phyloP scores from a whole-genome alignment of 306 rosid species.

The Morella rubra region DNA sequence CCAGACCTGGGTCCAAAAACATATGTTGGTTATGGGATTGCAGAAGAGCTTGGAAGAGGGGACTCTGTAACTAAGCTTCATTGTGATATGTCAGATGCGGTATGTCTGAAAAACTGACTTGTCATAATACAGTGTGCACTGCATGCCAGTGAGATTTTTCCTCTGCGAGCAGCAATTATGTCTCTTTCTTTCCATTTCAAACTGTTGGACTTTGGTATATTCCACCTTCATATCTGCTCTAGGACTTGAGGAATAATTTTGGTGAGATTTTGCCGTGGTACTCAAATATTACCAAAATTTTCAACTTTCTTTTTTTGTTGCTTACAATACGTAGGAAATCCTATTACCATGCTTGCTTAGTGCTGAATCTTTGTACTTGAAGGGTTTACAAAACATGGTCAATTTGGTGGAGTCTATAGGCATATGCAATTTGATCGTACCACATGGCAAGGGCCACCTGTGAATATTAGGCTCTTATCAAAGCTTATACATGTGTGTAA shows the following conservation, averaged over 20 bases:
- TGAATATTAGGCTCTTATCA: neutral
- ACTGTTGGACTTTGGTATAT: neutral
- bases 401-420: neutral
- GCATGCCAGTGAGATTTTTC: neutral
- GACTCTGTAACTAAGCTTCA: constrained; percentile 93
- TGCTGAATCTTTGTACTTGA: neutral
- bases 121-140: constrained; percentile 13
- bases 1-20: constrained; percentile 97
- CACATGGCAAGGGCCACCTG: neutral
- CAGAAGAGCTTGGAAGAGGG: constrained; percentile 86
- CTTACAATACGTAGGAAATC: too few relatives aligned
- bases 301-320: neutral
- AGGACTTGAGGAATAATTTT: neutral
- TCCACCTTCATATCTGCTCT: neutral
- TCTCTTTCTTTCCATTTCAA: neutral
- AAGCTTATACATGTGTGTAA: neutral
- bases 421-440: neutral
- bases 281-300: neutral
- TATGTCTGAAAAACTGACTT: constrained; percentile 35
- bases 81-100: constrained; percentile 93
- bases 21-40: constrained; percentile 74
- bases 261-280: neutral
- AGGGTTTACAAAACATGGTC: neutral
- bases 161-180: too few relatives aligned
- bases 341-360: too few relatives aligned